Evolutionary conservation across 495 filamentous ascomycete genomes (phyloP), one percentile per base, ranked within the genome.

Genomic region (Annulohypoxylon stygium): DNA sequence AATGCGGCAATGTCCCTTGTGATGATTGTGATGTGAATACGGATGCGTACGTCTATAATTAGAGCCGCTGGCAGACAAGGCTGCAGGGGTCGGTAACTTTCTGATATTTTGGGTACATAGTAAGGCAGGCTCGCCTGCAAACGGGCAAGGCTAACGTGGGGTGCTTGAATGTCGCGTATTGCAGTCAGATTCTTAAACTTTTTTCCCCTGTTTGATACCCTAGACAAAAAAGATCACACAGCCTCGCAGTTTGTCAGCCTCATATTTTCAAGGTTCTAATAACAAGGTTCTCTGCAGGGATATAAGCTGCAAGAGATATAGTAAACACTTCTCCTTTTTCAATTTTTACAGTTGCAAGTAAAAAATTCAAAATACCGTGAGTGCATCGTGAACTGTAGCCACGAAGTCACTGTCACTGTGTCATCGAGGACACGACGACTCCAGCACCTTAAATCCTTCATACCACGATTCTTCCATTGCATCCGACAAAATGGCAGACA

Each of bases 101-200:
- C 25, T 54, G 11, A n/a, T 14, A 10, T 43, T 43, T 43, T 14
- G 12, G 39, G 30, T 30, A 30, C 30, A 30, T 39, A 39, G 8
- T 53, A 53, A 69, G 65, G 61, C 63, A 67, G 39, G 71, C 58
- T 36, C 57, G 63, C 61, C 54, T 67, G 58, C 30, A 47, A 41
- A 70, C 51, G 14, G 37, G 58, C 67, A 70, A 75, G 72, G 72
- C 72, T 75, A 63, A 75, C 64, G 72, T 70, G 72, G 67, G 72
- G 69, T 65, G 25, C 58, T 50, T 55, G 30, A 61, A 61, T 63
- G 18, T 61, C 61, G 14, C 67, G 53, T 63, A 43, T 67, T 47
- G 39, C 53, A 39, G 71, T 70, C 33, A 74, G 67, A 70, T 75
- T 60, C 60, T 68, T 70, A 64, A 66, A 20, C 55, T 63, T 66